Evolutionary conservation across 2,329 filamentous ascomycete genomes (phyloP).

Genomic region (Colletotrichum neosansevieriae): DNA sequence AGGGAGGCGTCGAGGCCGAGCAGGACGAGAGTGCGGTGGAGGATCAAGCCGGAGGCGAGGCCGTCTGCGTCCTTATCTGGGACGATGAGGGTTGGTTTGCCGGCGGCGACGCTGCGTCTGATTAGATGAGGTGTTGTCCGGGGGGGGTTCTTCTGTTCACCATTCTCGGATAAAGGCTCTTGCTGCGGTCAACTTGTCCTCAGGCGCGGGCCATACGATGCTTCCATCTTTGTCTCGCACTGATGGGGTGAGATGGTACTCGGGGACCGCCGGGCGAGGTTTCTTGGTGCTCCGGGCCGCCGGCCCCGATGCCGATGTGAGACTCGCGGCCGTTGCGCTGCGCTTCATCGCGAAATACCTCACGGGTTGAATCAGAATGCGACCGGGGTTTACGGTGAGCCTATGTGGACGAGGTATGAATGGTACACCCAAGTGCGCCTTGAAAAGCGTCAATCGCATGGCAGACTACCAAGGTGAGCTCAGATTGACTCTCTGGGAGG

Average conservation of each 20-base stretch:
- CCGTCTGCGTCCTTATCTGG: conserved; percentile 80
- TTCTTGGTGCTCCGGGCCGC: conserved; percentile 1
- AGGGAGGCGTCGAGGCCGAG: conserved; percentile 66
- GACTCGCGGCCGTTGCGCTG: conserved; percentile 5
- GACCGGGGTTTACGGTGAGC: not conserved
- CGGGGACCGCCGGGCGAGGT: conserved; percentile 48
- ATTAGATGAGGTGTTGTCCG: not conserved
- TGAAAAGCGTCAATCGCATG: no score
- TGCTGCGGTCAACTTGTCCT: conserved; percentile 65
- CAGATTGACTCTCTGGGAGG: no score
- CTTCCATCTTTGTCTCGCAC: conserved; percentile 57
- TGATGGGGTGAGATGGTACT: conserved; percentile 59
- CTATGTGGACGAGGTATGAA: no score
- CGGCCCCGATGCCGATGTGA: not conserved
- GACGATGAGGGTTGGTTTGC: conserved; percentile 68
- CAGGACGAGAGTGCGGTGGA: conserved; percentile 68
- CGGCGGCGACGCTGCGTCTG: conserved; percentile 59
- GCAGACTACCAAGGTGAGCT: no score
- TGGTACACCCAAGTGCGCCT: no score
- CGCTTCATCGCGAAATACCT: conserved; percentile 28
- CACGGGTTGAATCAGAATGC: not conserved
- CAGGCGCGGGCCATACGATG: conserved; percentile 72
- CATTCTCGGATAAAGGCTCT: conserved; percentile 69
- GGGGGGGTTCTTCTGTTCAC: no score
- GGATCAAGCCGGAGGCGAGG: conserved; percentile 72